Evolutionary conservation across 2,329 filamentous ascomycete genomes (phyloP).

Genomic region (Pseudogymnoascus sp.): DNA sequence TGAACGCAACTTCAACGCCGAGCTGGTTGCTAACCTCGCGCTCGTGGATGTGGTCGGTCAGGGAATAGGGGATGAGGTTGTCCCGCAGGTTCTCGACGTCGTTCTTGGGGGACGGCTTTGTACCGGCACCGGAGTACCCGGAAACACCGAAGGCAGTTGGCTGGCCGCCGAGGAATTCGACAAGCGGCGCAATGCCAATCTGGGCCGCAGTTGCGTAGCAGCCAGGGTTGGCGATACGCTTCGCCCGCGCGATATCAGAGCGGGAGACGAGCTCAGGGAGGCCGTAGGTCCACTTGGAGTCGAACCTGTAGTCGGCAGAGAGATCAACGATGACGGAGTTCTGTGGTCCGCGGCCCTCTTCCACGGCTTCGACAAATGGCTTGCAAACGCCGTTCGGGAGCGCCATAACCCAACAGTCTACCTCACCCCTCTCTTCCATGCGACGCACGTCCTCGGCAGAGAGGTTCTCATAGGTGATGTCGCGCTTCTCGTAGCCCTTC

Average conservation of each 20-base stretch:
- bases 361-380: constrained; percentile 84
- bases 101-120: constrained; percentile 91
- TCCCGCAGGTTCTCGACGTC: constrained; percentile 73
- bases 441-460: constrained; percentile 75
- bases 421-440: constrained; percentile 74
- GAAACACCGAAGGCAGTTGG: constrained; percentile 86
- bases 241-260: constrained; percentile 66
- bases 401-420: constrained; percentile 97
- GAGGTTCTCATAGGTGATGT: constrained; percentile 88
- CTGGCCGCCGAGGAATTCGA: constrained; percentile 65
- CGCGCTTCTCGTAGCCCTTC: constrained; percentile 81
- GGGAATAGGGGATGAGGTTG: constrained; percentile 84
- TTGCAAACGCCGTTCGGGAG: constrained; percentile 92
- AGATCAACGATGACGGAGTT: constrained; percentile 81
- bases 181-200: constrained; percentile 74
- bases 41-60: constrained; percentile 94
- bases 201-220: constrained; percentile 94
- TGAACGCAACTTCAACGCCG: constrained; percentile 67
- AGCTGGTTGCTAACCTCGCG: constrained; percentile 78
- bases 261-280: constrained; percentile 79
- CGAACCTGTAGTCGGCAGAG: constrained; percentile 94
- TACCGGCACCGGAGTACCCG: constrained; percentile 90
- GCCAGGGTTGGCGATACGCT: constrained; percentile 82
- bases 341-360: constrained; percentile 53
- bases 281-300: constrained; percentile 78